phyloP scores from a whole-genome alignment of 2,329 filamentous ascomycete genomes.

The Neofusicoccum sp. region DNA sequence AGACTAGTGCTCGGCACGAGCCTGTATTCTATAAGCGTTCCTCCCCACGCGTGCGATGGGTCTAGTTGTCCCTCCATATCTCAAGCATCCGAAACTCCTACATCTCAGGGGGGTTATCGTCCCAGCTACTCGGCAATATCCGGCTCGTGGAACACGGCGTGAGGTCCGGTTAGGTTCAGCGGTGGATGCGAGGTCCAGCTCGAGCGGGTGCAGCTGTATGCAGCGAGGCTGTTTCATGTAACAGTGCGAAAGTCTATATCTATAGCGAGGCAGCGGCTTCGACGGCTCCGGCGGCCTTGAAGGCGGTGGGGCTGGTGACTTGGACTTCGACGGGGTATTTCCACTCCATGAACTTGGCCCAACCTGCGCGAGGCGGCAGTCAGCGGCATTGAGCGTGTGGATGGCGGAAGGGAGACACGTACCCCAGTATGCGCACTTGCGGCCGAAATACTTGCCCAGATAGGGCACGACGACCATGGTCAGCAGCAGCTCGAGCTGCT shows the following conservation, averaged over 20 bases:
- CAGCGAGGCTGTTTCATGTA: neutral
- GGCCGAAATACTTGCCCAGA: conserved; percentile 88
- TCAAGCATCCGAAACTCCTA: no score
- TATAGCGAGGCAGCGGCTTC: conserved; percentile 47
- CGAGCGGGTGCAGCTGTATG: no score
- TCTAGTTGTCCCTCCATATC: neutral
- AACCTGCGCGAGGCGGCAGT: conserved; percentile 61
- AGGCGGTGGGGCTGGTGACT: conserved; percentile 45
- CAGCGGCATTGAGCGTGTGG: conserved; percentile 20
- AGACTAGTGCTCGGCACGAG: neutral
- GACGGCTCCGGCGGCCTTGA: conserved; percentile 47
- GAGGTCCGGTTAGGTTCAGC: no score
- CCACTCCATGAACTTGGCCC: conserved; percentile 94
- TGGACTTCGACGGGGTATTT: conserved; percentile 77
- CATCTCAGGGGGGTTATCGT: neutral
- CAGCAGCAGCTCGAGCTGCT: conserved; percentile 87
- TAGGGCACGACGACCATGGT: conserved; percentile 96
- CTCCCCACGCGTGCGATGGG: neutral
- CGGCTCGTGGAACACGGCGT: no score
- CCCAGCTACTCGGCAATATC: neutral
- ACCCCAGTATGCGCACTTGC: conserved; percentile 97
- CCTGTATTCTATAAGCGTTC: conserved; percentile 1
- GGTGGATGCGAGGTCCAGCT: no score
- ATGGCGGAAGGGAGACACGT: conserved; percentile 40
- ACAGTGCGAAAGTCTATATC: neutral